These are phyloP conservation scores for Fusarium oligoseptatum DNA, from an alignment of 2,329 filamentous ascomycete species.

Conservation along the genomic window DNA sequence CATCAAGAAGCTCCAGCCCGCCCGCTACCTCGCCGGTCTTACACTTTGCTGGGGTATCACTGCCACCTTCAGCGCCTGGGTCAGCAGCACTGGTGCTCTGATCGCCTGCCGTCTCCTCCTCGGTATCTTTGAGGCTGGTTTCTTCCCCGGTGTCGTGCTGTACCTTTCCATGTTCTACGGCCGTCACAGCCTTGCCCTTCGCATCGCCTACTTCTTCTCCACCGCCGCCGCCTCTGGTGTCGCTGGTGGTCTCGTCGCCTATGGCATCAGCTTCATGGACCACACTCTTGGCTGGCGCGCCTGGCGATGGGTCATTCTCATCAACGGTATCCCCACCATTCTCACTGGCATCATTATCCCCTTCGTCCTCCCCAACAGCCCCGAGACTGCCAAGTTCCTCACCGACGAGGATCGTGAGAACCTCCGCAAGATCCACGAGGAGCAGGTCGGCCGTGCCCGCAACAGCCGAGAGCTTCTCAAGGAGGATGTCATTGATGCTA, in stretches of 20 bases:
- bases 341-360: constrained; percentile 66
- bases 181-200: constrained; percentile 70
- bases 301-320: constrained; percentile 76
- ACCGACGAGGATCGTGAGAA: constrained; percentile 56
- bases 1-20: constrained; percentile 53
- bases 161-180: constrained; percentile 74
- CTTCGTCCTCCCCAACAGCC: constrained; percentile 70
- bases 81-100: constrained; percentile 60
- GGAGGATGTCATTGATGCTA: constrained; percentile 41
- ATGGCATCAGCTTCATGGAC: constrained; percentile 74
- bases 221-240: constrained; percentile 73
- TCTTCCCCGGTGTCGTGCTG: constrained; percentile 64
- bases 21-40: constrained; percentile 63
- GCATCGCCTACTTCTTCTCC: constrained; percentile 74
- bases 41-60: constrained; percentile 61
- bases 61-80: constrained; percentile 59
- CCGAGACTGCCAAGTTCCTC: constrained; percentile 62
- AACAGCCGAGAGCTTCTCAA: constrained; percentile 46
- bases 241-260: constrained; percentile 74
- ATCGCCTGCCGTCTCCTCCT: constrained; percentile 57
- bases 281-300: constrained; percentile 68
- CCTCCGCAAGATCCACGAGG: constrained; percentile 63
- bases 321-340: constrained; percentile 62
- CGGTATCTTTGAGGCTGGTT: constrained; percentile 60
- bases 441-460: constrained; percentile 55